Conservation (phyloP, 108 stramenopile species). For the Cyclotella atomus region DNA sequence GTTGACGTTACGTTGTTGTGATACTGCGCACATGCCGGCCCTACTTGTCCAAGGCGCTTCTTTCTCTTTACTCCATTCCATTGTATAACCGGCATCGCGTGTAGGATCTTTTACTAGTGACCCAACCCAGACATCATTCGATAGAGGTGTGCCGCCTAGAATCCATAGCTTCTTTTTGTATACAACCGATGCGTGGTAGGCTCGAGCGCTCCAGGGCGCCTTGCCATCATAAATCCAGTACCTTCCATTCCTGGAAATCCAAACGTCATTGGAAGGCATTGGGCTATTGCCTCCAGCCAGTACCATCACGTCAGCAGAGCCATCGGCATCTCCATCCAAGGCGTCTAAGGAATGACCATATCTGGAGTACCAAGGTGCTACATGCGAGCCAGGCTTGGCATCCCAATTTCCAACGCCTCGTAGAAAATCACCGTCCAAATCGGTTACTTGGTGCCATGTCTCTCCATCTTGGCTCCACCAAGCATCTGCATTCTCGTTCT, state of each 20-base stretch:
- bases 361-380: slow-evolving; percentile 75
- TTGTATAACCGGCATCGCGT: slow-evolving; percentile 27
- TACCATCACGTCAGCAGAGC: slow-evolving; percentile 66
- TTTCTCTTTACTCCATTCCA: slow-evolving; percentile 31
- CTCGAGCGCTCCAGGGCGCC: slow-evolving; percentile 75
- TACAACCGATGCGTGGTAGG: slow-evolving; percentile 66
- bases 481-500: slow-evolving; percentile 47
- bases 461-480: slow-evolving; percentile 43
- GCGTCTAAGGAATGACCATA: slow-evolving; percentile 79
- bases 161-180: slow-evolving; percentile 55
- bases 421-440: slow-evolving; percentile 40
- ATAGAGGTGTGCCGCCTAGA: slow-evolving; percentile 77
- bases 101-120: slow-evolving; percentile 30
- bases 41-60: slow-evolving; percentile 40
- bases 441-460: slow-evolving; percentile 51
- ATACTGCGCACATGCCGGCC: slow-evolving; percentile 39
- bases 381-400: slow-evolving; percentile 45
- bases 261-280: slow-evolving; percentile 74
- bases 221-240: slow-evolving; percentile 65
- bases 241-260: slow-evolving; percentile 73
- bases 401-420: slow-evolving; percentile 53
- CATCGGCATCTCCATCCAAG: slow-evolving; percentile 57
- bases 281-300: slow-evolving; percentile 70
- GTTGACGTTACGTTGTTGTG: slow-evolving; percentile 16
- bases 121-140: slow-evolving; percentile 76